Evolutionary conservation across 2,329 filamentous ascomycete species (phyloP).

Genomic region (Penicillium sp.): DNA sequence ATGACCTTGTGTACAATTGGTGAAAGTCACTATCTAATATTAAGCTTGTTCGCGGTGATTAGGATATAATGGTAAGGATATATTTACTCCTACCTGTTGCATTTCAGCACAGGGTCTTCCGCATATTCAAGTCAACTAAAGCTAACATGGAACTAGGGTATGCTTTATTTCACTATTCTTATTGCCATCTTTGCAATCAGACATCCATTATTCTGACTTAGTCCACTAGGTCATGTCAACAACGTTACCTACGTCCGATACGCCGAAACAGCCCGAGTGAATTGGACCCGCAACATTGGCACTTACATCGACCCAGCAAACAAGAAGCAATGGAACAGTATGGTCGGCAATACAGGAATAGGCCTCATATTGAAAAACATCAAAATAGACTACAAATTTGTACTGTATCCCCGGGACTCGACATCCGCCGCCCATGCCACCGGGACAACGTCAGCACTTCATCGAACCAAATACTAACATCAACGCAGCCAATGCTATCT

Average conservation of each 20-base stretch:
- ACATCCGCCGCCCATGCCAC: neutral
- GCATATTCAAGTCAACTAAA: neutral
- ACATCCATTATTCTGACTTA: neutral
- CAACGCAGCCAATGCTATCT: slow-evolving; percentile 69
- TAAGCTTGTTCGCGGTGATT: slow-evolving; percentile 9
- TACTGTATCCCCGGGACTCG: slow-evolving; percentile 33
- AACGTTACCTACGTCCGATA: slow-evolving; percentile 81
- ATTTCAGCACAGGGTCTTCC: neutral
- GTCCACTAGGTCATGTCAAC: slow-evolving; percentile 69
- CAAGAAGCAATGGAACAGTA: slow-evolving; percentile 60
- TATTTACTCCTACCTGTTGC: neutral
- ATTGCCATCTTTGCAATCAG: neutral
- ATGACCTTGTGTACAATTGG: neutral
- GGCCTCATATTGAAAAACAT: slow-evolving; percentile 79
- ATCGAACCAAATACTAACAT: neutral
- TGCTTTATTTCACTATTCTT: neutral
- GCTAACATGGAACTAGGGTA: slow-evolving; percentile 28
- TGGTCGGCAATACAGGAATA: slow-evolving; percentile 62
- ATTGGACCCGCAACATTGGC: slow-evolving; percentile 71
- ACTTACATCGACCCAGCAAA: slow-evolving; percentile 59
- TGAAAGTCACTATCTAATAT: slow-evolving; percentile 18
- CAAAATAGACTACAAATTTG: slow-evolving; percentile 82
- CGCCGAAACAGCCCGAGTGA: slow-evolving; percentile 75
- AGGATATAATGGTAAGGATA: slow-evolving; percentile 48
- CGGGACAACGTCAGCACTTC: neutral